Percentiles rank a stretch among this genome's conserved stretches.
phyloP scores from a whole-genome alignment of 495 filamentous ascomycete genomes.

The Aspergillus bridgeri region DNA sequence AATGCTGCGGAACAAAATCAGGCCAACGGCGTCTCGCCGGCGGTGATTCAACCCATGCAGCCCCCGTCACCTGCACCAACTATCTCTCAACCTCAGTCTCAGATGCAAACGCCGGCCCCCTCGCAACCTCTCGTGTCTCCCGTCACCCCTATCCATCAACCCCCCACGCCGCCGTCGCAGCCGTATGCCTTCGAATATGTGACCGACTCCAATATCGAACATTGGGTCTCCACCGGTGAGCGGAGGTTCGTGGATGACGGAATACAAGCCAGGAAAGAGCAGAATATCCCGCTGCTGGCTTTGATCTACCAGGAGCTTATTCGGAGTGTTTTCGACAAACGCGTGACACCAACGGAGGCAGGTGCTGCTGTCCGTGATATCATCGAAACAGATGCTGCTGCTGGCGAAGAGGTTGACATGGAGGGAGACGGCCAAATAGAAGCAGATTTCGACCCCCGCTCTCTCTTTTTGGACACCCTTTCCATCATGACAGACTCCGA shows the following conservation, averaged over 20 bases:
- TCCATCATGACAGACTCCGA: slow-evolving; percentile 70
- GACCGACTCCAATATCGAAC: slow-evolving; percentile 43
- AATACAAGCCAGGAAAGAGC: slow-evolving; percentile 52
- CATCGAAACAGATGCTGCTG: slow-evolving; percentile 52
- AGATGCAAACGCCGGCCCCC: slow-evolving; percentile 21
- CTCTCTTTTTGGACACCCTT: slow-evolving; percentile 77
- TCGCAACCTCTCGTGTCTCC: slow-evolving; percentile 17
- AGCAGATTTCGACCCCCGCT: slow-evolving; percentile 53
- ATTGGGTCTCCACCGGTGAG: slow-evolving; percentile 51
- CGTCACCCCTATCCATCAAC: slow-evolving; percentile 16
- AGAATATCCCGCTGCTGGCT: slow-evolving; percentile 62
- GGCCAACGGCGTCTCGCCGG: slow-evolving; percentile 21
- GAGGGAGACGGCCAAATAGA: slow-evolving; percentile 28
- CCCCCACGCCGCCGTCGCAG: slow-evolving; percentile 20
- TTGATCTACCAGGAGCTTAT: slow-evolving; percentile 84
- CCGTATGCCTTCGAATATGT: slow-evolving; percentile 57
- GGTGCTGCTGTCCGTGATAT: slow-evolving; percentile 74
- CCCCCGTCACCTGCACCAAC: slow-evolving; percentile 27
- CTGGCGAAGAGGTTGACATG: slow-evolving; percentile 34
- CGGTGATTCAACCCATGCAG: slow-evolving; percentile 14
- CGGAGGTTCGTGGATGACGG: slow-evolving; percentile 45
- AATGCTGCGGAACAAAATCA: slow-evolving; percentile 24
- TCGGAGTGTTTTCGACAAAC: slow-evolving; percentile 63
- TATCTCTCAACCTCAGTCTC: slow-evolving; percentile 16
- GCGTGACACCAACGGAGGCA: slow-evolving; percentile 61